Conservation (phyloP, 441 rosid genomes). For the Eutrema salsugineum region DNA sequence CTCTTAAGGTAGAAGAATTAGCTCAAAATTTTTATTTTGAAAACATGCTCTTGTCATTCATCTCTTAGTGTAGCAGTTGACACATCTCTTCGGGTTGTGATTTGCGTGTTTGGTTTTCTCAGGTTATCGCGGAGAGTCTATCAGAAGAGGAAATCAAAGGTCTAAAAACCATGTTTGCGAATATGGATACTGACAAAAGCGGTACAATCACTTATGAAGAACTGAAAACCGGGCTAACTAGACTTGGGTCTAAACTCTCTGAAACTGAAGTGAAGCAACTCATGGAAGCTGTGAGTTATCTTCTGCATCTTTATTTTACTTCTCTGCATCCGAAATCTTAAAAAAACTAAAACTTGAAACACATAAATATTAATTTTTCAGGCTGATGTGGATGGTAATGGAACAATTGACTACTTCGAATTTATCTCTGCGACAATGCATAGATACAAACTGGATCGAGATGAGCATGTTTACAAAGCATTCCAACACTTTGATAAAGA, state of each 20-base stretch:
- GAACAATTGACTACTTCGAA: constrained; percentile 68
- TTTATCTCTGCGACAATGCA: constrained; percentile 95
- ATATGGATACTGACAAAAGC: constrained; percentile 91
- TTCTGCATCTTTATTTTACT: neutral
- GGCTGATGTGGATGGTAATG: constrained; percentile 99
- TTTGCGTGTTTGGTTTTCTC: constrained; percentile 13
- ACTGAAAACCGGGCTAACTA: constrained; percentile 74
- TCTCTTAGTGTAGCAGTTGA: neutral
- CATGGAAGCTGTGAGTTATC: constrained; percentile 86
- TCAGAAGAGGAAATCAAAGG: constrained; percentile 96
- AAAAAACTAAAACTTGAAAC: neutral
- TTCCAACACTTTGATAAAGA: constrained; percentile 91
- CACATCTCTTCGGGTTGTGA: neutral
- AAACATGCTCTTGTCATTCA: neutral
- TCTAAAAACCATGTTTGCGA: constrained; percentile 83
- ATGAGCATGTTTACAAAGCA: constrained; percentile 85
- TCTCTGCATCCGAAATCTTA: neutral
- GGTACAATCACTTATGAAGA: constrained; percentile 95
- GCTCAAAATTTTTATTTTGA: neutral
- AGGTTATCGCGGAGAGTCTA: constrained; percentile 92
- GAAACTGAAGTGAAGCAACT: constrained; percentile 92
- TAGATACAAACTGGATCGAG: constrained; percentile 69
- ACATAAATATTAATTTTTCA: constrained; percentile 26
- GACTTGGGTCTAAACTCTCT: constrained; percentile 84
- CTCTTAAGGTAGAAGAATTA: constrained; percentile 56